Conservation (phyloP, 805 yeast genomes). For the Cyberlindnera amylophila region DNA sequence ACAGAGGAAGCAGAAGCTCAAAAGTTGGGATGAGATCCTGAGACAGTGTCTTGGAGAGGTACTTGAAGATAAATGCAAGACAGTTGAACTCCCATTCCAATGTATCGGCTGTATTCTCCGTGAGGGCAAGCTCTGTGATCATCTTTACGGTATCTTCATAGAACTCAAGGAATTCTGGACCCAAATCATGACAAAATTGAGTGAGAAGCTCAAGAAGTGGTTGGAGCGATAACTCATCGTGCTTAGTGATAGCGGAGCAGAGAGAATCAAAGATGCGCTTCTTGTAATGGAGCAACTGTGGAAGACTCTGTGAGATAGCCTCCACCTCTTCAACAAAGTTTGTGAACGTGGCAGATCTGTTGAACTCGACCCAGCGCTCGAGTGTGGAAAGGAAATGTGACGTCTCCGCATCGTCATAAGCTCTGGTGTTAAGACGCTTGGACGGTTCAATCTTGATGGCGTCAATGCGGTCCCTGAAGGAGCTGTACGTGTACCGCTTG, state of each 20-base stretch:
- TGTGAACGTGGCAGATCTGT: slow-evolving; percentile 67
- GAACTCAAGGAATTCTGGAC: slow-evolving; percentile 80
- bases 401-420: slow-evolving; percentile 65
- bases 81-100: slow-evolving; percentile 84
- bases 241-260: slow-evolving; percentile 40
- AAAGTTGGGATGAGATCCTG: slow-evolving; percentile 69
- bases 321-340: slow-evolving; percentile 56
- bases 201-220: slow-evolving; percentile 77
- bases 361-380: slow-evolving; percentile 86
- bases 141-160: slow-evolving; percentile 50
- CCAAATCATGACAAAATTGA: slow-evolving; percentile 87
- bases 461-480: slow-evolving; percentile 84
- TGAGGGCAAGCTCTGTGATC: slow-evolving; percentile 46
- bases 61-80: slow-evolving; percentile 86
- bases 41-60: slow-evolving; percentile 62
- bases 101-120: slow-evolving; percentile 49
- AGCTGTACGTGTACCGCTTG: slow-evolving; percentile 54
- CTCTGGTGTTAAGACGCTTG: slow-evolving; percentile 50
- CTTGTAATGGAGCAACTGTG: slow-evolving; percentile 77
- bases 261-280: slow-evolving; percentile 53
- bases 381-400: slow-evolving; percentile 79
- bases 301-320: slow-evolving; percentile 60
- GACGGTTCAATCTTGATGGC: slow-evolving; percentile 78
- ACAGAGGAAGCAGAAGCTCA: slow-evolving; percentile 55
- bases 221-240: slow-evolving; percentile 71